Evolutionary conservation across 768 basidiomycete genomes (phyloP).

Genomic region (Termitomyces titanicus): DNA sequence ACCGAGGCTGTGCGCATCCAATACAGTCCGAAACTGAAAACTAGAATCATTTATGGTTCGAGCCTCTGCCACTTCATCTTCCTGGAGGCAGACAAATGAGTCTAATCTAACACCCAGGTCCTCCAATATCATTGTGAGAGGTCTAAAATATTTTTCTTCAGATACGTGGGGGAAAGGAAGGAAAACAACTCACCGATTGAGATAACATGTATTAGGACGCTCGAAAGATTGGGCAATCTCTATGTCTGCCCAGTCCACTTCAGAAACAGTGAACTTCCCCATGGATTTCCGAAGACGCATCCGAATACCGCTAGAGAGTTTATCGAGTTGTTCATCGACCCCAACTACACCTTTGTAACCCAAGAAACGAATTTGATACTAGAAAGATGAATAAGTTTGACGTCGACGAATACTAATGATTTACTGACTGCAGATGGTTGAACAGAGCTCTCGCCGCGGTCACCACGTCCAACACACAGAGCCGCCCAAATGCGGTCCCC

Average conservation of each 20-base stretch:
- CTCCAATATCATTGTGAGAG: conserved; percentile 76
- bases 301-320: conserved; percentile 42
- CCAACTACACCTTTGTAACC: conserved; percentile 82
- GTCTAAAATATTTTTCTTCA: conserved; percentile 33
- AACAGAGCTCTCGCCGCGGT: conserved; percentile 28
- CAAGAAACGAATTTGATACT: conserved; percentile 81
- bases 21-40: conserved; percentile 40
- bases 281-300: conserved; percentile 74
- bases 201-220: conserved; percentile 55
- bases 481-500: conserved; percentile 56
- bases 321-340: conserved; percentile 54
- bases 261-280: conserved; percentile 65
- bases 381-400: not conserved
- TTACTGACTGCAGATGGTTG: conserved; percentile 60
- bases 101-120: conserved; percentile 61
- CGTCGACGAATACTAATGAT: not conserved
- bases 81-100: conserved; percentile 61
- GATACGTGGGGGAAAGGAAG: not conserved
- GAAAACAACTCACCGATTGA: conserved; percentile 57
- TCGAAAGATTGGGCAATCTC: conserved; percentile 71
- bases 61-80: conserved; percentile 50
- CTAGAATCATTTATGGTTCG: conserved; percentile 60
- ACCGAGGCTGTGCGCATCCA: conserved; percentile 46
- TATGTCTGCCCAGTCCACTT: conserved; percentile 50
- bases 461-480: conserved; percentile 41